phyloP scores from a whole-genome alignment of 768 basidiomycete genomes.

The Grammothele lineata region DNA sequence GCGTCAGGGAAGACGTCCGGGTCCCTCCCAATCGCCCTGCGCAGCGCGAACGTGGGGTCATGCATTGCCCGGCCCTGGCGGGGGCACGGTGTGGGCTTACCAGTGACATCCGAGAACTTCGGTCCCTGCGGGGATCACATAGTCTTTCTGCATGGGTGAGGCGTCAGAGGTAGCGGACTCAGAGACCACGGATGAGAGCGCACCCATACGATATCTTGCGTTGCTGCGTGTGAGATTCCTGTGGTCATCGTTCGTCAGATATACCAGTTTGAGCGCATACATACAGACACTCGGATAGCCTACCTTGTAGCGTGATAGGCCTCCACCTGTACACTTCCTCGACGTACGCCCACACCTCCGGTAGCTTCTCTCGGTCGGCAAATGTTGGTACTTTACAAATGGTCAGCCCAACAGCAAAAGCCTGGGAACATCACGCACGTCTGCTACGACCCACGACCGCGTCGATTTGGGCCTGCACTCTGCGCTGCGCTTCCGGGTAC shows the following conservation, averaged over 20 bases:
- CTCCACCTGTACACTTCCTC: conserved; percentile 41
- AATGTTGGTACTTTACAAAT: conserved; percentile 33
- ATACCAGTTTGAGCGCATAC: no score
- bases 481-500: conserved; percentile 30
- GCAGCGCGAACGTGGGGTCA: background rate
- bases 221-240: conserved; percentile 64
- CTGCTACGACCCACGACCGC: conserved; percentile 31
- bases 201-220: conserved; percentile 62
- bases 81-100: conserved; percentile 14
- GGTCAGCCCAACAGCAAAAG: no score
- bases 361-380: conserved; percentile 33
- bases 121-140: conserved; percentile 37
- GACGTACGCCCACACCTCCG: conserved; percentile 37
- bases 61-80: no score
- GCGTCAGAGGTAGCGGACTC: background rate
- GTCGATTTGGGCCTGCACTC: conserved; percentile 36
- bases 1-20: conserved; percentile 30
- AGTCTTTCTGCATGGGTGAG: conserved; percentile 24
- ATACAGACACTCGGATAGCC: no score
- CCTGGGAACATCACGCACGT: conserved; percentile 25
- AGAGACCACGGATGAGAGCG: background rate
- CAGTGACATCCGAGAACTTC: conserved; percentile 36
- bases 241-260: conserved; percentile 6
- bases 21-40: conserved; percentile 30
- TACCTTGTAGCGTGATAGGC: conserved; percentile 33